Base-by-base conservation (phyloP, 805 yeast species). In the Vanderwaltozyma tropicalis region DNA sequence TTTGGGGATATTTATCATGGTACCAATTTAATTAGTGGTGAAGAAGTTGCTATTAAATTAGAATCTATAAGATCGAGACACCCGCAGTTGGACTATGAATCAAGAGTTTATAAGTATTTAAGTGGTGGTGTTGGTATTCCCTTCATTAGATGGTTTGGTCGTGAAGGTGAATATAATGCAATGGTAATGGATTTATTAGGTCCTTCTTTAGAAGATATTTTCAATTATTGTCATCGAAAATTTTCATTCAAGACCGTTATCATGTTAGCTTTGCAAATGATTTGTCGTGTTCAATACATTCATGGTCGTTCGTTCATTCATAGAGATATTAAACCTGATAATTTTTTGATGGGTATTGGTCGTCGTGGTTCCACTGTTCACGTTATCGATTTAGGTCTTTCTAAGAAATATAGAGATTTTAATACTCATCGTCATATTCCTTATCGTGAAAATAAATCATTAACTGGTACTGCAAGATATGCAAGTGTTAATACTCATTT, bases 41-140 rank as follows among this genome's bases (percentile, higher is more conserved):
- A 92, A 61, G 96, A 92, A 63, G 96, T 92, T 38, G 98, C 97
- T 46, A 92, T 92, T 68, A 92, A 92, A 61, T 70, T 92, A 45
- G 98, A 92, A 59, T 80, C 84, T 46, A 78, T 85, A 39, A 72
- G 82, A 41, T 95, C 98, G 4, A 83, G 88, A 55, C 98, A 92
- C 60, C 98, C 98, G 1, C 98, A 92, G 64, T 72, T 92, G 49
- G 97, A 89, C 57, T 92, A 89, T 60, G 98, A 92, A 63, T 95
- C 97, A 13, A 80, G 94, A 49, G 98, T 92, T 26, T 92, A 89
- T 68, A 85, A 84, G 57, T 88, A 95, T 3, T 68, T 92, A 37
- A 81, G 95, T 46, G 98, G 98, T 32, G 98, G 98, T 28, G 92
- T 92, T 22, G 98, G 98, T 21, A 87, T 89, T 43, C 98, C 98